A percentile compares a stretch with the other conserved stretches of the same genome.
phyloP scores from a whole-genome alignment of 225 moss, liverwort and hornwort species.

The Neckera pumila region DNA sequence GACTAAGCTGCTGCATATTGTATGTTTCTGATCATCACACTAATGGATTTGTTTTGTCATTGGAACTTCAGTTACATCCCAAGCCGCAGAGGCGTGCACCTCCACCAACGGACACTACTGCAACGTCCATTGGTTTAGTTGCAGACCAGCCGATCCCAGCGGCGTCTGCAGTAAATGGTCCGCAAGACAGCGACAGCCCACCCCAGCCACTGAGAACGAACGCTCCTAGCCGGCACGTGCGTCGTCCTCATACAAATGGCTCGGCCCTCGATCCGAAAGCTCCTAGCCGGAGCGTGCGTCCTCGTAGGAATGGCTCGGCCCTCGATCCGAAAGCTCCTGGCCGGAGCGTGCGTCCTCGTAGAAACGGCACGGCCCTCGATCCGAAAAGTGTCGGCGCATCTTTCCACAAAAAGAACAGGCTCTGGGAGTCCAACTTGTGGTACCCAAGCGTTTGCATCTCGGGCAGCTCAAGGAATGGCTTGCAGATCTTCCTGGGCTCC shows the following conservation, averaged over 20 bases:
- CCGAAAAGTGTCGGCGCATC: background rate
- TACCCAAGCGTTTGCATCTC: no score
- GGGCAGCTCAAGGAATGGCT: rapidly evolving
- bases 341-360: no score
- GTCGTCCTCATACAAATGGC: background rate
- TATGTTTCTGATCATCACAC: background rate
- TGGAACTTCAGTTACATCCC: background rate
- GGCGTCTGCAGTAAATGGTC: background rate
- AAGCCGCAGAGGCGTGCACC: no score
- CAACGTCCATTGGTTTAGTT: background rate
- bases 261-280: background rate
- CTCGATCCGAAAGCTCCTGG: background rate
- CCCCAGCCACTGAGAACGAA: no score
- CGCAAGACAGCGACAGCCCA: background rate
- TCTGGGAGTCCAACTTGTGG: background rate
- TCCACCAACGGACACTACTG: no score
- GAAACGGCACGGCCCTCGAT: background rate
- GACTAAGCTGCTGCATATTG: background rate
- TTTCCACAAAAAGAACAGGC: no score
- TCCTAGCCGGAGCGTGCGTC: background rate
- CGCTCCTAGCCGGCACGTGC: background rate
- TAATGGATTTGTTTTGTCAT: background rate
- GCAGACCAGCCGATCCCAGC: background rate
- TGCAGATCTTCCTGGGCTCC: background rate
- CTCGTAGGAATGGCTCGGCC: background rate